Evolutionary conservation across 208 protist genomes (phyloP), one percentile per base, ranked within the genome.

Genomic region (Naegleria lovaniensis): DNA sequence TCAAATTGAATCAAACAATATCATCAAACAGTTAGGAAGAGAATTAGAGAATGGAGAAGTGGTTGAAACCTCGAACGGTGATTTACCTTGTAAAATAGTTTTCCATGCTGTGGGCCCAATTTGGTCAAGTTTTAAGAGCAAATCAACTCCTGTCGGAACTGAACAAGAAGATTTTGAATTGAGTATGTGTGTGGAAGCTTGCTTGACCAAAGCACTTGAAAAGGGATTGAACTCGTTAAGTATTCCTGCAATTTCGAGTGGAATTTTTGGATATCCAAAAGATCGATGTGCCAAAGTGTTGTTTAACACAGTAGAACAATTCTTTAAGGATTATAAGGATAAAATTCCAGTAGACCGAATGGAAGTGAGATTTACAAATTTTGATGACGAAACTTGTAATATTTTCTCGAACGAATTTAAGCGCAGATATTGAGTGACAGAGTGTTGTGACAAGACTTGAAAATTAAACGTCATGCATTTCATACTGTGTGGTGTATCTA

Each of bases 101-200:
- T 79, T 36, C n/a, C 67, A 79, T 33, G 67, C 67, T 36, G 67
- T 79, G 0, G 67, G 67, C 9, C 67, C 67, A 36, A 79, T 79
- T 79, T 79, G 67, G 67, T 13, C 25, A 36, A 36, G 29, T 36
- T 36, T 11, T 13, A 79, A 79, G 29, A n/a, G 25, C 0, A 29
- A 79, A 36, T 7, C 36, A 25, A 22, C 11, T 29, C 11, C 55
- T 67, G 11, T 41, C 4, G 76, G 29, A 40, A 15, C 11, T 38
- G 76, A 84, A 84, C 67, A 79, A 33, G 67, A 79, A 36, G 67
- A 79, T 79, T 79, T 79, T 33, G 67, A 79, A 36, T 79, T 79
- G 29, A 9, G 29, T 36, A 79, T 79, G 67, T 79, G 67, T 79
- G 67, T 79, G 13, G 29, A 79, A 79, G 29, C 67, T 33, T 29